Evolutionary conservation across 1,284 basidiomycete species (phyloP).

Genomic region (Malassezia yamatoensis): DNA sequence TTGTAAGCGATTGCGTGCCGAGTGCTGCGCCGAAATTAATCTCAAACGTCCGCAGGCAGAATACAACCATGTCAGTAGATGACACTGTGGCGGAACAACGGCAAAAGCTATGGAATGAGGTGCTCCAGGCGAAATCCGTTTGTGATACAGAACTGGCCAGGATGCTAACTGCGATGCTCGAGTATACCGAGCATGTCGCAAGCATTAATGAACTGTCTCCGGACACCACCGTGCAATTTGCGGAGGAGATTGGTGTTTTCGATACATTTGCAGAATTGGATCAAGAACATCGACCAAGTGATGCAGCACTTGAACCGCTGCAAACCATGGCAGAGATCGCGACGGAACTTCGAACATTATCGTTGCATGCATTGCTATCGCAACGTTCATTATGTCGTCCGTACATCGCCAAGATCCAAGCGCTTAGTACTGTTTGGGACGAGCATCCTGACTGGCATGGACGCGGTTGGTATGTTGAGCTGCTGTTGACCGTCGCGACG

Average conservation of each 20-base stretch:
- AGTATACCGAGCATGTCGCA: constrained; percentile 4
- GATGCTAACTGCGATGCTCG: constrained; percentile 2
- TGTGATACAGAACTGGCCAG: constrained; percentile 16
- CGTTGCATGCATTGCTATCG: constrained; percentile 70
- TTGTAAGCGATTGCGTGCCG: constrained; percentile 1
- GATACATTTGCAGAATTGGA: neutral
- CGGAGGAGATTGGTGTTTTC: neutral
- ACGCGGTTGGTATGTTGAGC: constrained; percentile 93
- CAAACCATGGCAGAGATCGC: constrained; percentile 88
- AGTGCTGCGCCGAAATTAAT: neutral
- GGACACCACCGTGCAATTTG: constrained; percentile 5
- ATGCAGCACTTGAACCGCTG: constrained; percentile 51
- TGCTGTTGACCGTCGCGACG: constrained; percentile 76
- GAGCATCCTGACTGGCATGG: constrained; percentile 96
- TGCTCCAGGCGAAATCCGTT: constrained; percentile 7
- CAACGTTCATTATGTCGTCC: constrained; percentile 74
- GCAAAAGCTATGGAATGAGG: constrained; percentile 12
- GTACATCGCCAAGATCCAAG: constrained; percentile 78
- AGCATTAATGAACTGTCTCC: constrained; percentile 7
- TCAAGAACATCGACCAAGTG: neutral
- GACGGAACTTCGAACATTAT: constrained; percentile 87
- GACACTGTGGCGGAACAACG: constrained; percentile 12
- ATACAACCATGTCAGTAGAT: constrained; percentile 8
- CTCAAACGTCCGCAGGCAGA: constrained; percentile 3
- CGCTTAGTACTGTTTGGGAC: constrained; percentile 87